Conservation (phyloP, 345 rosid genomes). For the Draba incana region DNA sequence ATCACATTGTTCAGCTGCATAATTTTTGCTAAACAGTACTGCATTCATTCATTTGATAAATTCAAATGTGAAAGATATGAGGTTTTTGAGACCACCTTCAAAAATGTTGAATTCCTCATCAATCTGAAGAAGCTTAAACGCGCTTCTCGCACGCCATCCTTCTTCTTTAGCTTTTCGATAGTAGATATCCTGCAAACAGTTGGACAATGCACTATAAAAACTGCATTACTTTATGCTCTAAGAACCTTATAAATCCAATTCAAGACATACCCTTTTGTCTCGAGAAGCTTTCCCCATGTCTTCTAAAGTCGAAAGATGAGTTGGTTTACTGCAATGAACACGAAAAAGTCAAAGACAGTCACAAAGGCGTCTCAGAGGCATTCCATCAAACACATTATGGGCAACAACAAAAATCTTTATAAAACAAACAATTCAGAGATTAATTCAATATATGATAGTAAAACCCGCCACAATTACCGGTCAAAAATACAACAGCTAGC, state of each 20-base stretch:
- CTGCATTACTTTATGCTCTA: background rate
- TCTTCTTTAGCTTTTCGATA: constrained; percentile 96
- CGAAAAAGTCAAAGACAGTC: background rate
- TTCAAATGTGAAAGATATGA: background rate
- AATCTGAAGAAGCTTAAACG: constrained; percentile 93
- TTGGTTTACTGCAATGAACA: constrained; percentile 4
- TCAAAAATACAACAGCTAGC: background rate
- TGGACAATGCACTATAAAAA: background rate
- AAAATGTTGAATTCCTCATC: constrained; percentile 97
- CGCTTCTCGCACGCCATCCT: constrained; percentile 99
- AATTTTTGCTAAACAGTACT: background rate
- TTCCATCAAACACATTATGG: constrained; percentile 29
- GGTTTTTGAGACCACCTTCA: constrained; percentile 54
- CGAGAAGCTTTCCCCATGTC: constrained; percentile 93
- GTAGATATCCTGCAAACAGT: constrained; percentile 73
- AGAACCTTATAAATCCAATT: background rate
- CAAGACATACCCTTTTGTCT: constrained; percentile 70
- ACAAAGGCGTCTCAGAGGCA: constrained; percentile 19
- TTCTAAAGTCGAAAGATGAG: constrained; percentile 8
- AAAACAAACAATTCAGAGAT: background rate
- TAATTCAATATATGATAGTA: background rate
- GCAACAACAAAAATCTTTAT: constrained; percentile 7
- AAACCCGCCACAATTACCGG: background rate
- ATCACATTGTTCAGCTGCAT: background rate
- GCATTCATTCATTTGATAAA: background rate